Evolutionary conservation across 805 yeast species (phyloP), one percentile per base, ranked within the genome.

Genomic region (Ogataea populi-albae): DNA sequence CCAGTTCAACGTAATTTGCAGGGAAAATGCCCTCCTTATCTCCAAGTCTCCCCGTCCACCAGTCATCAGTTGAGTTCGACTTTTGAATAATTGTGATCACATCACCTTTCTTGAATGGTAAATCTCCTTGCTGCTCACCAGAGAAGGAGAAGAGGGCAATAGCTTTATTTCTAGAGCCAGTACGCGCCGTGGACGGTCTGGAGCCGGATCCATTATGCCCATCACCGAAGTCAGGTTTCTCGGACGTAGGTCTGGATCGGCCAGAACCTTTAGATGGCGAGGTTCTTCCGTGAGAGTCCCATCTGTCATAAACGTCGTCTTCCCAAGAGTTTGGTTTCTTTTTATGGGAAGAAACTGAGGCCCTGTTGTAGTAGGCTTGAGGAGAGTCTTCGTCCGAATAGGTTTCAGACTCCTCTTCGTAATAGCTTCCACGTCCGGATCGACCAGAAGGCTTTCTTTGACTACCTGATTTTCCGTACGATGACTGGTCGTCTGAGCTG

Each of bases 31-130:
- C 98, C 51, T 86, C 86, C 43, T 64, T 65, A 9, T 94, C 91
- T 48, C 84, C 85, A 36, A 79, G 67, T 57, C 84, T 79, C 18
- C 98, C 98, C 0, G 96, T 87, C 98, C 98, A 93, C 98, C 98
- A 93, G 59, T 93, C 98, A 59, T 93, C 95, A 32, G 79, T 77
- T 10, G 96, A 82, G 6, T 84, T 89, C 7, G 93, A 79, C 61
- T 85, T 86, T 61, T 88, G 86, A 37, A 86, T 66, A 47, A 93
- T 84, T 27, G 86, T 81, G 49, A 93, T 86, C 11, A 86, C 83
- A 60, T 93, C 98, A 37, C 98, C 98, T 68, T 93, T 93, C 48
- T 77, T 81, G 71, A 93, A 93, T 4, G 95, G 76, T 53, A 93
- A 70, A 61, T 93, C 98, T 5, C 97, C 97, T n/a, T 72, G 57